Conservation (phyloP, 768 basidiomycete species). For the Pholiota molesta region DNA sequence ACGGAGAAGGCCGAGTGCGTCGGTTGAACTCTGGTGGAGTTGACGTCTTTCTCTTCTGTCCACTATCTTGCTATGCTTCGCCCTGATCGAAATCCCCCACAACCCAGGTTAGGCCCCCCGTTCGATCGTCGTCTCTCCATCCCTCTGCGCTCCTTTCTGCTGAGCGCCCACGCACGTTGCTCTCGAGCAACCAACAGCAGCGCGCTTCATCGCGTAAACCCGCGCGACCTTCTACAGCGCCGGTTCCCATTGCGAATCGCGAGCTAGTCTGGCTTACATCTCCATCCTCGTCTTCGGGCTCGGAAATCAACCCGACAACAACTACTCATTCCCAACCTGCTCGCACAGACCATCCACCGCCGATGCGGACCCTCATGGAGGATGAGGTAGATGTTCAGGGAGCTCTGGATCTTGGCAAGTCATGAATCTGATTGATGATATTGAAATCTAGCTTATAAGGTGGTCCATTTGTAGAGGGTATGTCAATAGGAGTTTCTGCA, state of each 20-base stretch:
- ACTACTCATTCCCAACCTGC: background rate
- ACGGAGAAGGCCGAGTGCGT: conserved; percentile 15
- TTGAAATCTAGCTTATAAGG: background rate
- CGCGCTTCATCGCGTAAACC: conserved; percentile 26
- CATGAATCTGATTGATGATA: background rate
- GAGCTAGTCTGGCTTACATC: conserved; percentile 1
- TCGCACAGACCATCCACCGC: background rate
- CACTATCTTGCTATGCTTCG: conserved; percentile 12
- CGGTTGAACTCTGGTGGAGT: background rate
- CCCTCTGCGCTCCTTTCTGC: background rate
- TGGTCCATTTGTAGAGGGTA: background rate
- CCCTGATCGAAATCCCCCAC: conserved; percentile 9
- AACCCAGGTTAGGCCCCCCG: background rate
- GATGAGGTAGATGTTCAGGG: conserved; percentile 8
- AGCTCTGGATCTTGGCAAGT: background rate
- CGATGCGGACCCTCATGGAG: conserved; percentile 18
- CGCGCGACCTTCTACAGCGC: conserved; percentile 40
- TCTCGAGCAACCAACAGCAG: conserved; percentile 19
- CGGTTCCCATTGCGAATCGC: conserved; percentile 22
- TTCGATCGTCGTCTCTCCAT: background rate
- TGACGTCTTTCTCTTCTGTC: background rate
- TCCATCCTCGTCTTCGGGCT: background rate
- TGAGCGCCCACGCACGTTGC: conserved; percentile 15
- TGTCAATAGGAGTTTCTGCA: background rate
- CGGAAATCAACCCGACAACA: background rate